Conservation (phyloP, 2,329 filamentous ascomycete species). For the Venturia oleaginea region DNA sequence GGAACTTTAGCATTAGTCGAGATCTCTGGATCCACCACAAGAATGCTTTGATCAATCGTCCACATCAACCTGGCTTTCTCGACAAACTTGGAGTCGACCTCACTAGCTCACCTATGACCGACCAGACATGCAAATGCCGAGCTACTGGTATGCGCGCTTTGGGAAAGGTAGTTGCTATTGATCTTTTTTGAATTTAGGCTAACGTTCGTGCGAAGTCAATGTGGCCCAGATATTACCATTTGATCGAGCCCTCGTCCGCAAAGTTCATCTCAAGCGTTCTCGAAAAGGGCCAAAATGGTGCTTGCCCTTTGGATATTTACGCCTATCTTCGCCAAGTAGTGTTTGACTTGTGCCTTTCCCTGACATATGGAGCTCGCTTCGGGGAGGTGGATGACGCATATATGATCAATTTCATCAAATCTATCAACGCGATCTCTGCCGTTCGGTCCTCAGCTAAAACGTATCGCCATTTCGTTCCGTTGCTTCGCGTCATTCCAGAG, state of each 20-base stretch:
- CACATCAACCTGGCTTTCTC: slow-evolving; percentile 20
- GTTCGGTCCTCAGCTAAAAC: slow-evolving; percentile 20
- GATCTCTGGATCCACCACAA: slow-evolving; percentile 19
- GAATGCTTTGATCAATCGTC: slow-evolving; percentile 18
- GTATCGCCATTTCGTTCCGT: slow-evolving; percentile 20
- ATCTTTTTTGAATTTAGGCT: background rate
- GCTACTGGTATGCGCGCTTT: slow-evolving; percentile 19
- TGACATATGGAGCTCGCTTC: slow-evolving; percentile 20
- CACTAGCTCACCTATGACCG: slow-evolving; percentile 19
- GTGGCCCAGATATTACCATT: slow-evolving; percentile 20
- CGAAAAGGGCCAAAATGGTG: slow-evolving; percentile 17
- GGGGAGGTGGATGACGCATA: slow-evolving; percentile 20
- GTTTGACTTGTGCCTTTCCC: slow-evolving; percentile 19
- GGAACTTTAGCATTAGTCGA: slow-evolving; percentile 17
- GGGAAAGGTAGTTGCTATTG: slow-evolving; percentile 12
- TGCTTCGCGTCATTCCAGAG: slow-evolving; percentile 17
- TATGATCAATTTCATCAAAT: slow-evolving; percentile 17
- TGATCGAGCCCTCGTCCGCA: slow-evolving; percentile 18
- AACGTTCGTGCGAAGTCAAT: slow-evolving; percentile 14
- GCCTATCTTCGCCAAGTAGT: slow-evolving; percentile 18
- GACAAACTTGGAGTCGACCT: slow-evolving; percentile 20
- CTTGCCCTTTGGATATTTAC: slow-evolving; percentile 18
- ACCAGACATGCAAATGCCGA: slow-evolving; percentile 19
- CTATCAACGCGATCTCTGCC: slow-evolving; percentile 19
- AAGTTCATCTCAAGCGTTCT: slow-evolving; percentile 15